phyloP scores from a whole-genome alignment of 768 basidiomycete genomes.

The Hygrophoropsis aurantiaca region DNA sequence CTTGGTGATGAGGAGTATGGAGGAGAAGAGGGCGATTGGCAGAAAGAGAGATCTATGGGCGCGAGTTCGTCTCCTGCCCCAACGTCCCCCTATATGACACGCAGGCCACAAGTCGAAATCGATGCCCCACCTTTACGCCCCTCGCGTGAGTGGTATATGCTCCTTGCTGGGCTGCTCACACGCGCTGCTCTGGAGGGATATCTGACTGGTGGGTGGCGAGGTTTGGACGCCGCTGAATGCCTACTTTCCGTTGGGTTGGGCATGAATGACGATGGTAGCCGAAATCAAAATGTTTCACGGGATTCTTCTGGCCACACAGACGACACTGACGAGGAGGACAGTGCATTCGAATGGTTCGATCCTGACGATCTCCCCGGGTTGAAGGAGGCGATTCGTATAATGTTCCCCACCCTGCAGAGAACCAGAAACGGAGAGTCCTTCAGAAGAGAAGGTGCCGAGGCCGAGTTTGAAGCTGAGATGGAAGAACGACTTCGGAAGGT shows the following conservation, averaged over 20 bases:
- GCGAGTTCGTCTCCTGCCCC: conserved; percentile 11
- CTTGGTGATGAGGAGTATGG: conserved; percentile 54
- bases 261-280: conserved; percentile 24
- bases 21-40: conserved; percentile 26
- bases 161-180: conserved; percentile 73
- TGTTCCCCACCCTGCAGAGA: conserved; percentile 59
- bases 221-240: conserved; percentile 66
- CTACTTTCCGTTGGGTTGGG: conserved; percentile 73
- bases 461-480: conserved; percentile 78
- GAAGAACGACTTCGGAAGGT: conserved; percentile 67
- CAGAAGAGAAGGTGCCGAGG: conserved; percentile 54
- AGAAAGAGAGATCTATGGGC: conserved; percentile 23
- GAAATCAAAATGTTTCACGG: neutral
- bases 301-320: conserved; percentile 19
- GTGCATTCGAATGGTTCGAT: conserved; percentile 58
- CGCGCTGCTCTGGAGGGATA: conserved; percentile 87
- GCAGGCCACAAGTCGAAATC: conserved; percentile 32
- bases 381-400: conserved; percentile 59
- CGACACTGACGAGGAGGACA: conserved; percentile 30
- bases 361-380: conserved; percentile 77
- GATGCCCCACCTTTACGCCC: conserved; percentile 60
- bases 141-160: conserved; percentile 78
- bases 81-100: conserved; percentile 10
- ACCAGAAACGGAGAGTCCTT: conserved; percentile 23
- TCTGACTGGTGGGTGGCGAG: conserved; percentile 77